Base-by-base conservation (phyloP, 257 asterid genomes). In the Jacaranda mimosifolia region DNA sequence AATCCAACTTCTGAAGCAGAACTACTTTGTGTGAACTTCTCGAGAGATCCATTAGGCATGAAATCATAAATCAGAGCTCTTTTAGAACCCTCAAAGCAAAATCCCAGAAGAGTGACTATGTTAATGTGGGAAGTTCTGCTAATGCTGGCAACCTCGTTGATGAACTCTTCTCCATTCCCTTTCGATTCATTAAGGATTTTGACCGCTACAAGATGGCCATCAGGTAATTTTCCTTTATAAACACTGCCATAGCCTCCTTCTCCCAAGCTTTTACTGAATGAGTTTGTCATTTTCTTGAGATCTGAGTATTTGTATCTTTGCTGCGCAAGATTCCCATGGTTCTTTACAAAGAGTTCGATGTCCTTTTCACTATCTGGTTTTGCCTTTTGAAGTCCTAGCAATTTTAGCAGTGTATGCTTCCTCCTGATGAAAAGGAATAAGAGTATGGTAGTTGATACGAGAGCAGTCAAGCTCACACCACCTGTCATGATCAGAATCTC, bases 11-110 rank as follows among this genome's bases (percentile, higher is more conserved):
- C 39, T 17, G 68, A 4, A 0, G 77, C 39, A n/a, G 46, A 63
- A 7, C 58, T 42, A 13, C 65, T 48, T 11, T 68, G 59, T 57
- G 83, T 68, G 65, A 83, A 75, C 17, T 80, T 80, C 0, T 83
- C 87, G 4, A 83, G 80, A 6, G 86, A 86, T 10, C 84, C 88
- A 56, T 86, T 86, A 0, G 83, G 75, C 90, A 86, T 84, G 80
- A 77, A 86, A 3, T 86, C 88, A 26, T 79, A 84, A 7, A 86
- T 12, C 7, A 83, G 82, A 48, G 84, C 85, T 52, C 80, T 83
- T 71, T 80, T 80, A 0, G n/a, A 43, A 5, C 87, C 80, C 17
- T 85, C 80, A 32, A 42, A 73, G 43, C 89, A 83, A 15, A 83
- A 83, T 3, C 86, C 86, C 46, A 70, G 26, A 39, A 85, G 86